Base-by-base conservation (phyloP, 1,284 basidiomycete species). In the Ustilago trichophora region DNA sequence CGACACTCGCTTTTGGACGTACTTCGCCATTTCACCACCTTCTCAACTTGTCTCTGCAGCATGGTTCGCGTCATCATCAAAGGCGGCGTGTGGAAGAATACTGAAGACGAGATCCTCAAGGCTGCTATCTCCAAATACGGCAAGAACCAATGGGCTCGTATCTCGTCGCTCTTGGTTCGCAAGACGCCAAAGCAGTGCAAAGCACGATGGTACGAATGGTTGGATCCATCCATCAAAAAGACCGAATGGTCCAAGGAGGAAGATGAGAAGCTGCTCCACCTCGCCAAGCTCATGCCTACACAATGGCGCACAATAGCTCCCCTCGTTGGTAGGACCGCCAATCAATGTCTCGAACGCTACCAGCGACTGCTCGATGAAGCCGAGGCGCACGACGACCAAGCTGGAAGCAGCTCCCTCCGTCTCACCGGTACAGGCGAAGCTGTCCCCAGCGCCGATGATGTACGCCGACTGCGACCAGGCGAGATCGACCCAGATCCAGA, bases 111-210 rank as follows among this genome's bases (percentile, higher is more conserved):
- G 62, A 81, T 81, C 19, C 76, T 81, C 42, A 81, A 81, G 56
- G 77, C 76, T 8, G 80, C 80, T 59, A 80, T 81, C 56, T 77
- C 75, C 65, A 81, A 81, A 53, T 81, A 80, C 44, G 79, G 79
- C 24, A 73, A 72, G 58, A 81, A 81, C 24, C 60, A 50, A 55
- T 92, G 94, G 94, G 95, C 96, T 21, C 92, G 95, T 78, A 98
- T 99, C 82, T 97, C 93, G 7, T 98, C 95, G 33, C 86, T 99
- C 24, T 87, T 99, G 45, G 96, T 98, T 35, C 88, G 96, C 73
- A 99, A 99, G 84, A 98, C 96, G 11, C 94, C 96, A 11, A 99
- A 99, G 83, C 96, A 99, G 84, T 98, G 96, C 85, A 99, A 98
- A 83, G 96, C 95, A 22, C 80, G 85, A 57, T 98, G 96, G 96